phyloP scores from a whole-genome alignment of 2,329 filamentous ascomycete species.

The Sclerotinia spermophila region DNA sequence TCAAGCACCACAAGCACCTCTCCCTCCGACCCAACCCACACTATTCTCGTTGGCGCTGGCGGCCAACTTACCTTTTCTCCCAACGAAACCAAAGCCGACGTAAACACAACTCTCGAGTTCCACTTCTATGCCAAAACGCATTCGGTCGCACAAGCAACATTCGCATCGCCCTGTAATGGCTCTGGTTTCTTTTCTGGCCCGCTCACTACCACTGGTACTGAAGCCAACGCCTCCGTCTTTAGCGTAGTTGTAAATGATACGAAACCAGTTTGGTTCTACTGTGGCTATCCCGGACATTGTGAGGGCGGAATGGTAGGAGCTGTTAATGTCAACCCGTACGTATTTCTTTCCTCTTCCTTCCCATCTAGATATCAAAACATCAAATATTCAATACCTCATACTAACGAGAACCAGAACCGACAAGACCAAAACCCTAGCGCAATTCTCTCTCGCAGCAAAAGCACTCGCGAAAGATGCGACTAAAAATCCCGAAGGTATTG shows the following conservation, averaged over 20 bases:
- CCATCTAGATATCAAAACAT: neutral
- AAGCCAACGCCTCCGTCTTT: constrained; percentile 39
- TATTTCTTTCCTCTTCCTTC: constrained; percentile 27
- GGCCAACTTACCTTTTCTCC: constrained; percentile 47
- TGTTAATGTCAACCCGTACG: constrained; percentile 39
- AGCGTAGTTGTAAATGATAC: constrained; percentile 41
- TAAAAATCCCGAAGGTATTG: neutral
- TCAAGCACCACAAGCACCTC: constrained; percentile 16
- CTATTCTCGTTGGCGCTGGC: constrained; percentile 35
- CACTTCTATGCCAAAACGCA: constrained; percentile 52
- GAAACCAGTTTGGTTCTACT: constrained; percentile 45
- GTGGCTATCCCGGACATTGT: constrained; percentile 40
- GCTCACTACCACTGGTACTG: constrained; percentile 20
- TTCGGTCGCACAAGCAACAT: constrained; percentile 43
- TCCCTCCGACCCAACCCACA: constrained; percentile 27
- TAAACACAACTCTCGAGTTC: constrained; percentile 53
- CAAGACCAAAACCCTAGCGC: neutral
- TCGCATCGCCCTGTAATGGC: constrained; percentile 36
- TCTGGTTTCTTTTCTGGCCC: constrained; percentile 32
- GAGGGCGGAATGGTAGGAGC: constrained; percentile 44
- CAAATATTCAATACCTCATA: neutral
- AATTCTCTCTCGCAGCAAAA: neutral
- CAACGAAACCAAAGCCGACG: constrained; percentile 45
- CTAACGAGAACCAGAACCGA: neutral
- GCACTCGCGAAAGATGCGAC: neutral